phyloP scores from a whole-genome alignment of 1,139 yeast species.

The Blastobotrys malaysiensis region DNA sequence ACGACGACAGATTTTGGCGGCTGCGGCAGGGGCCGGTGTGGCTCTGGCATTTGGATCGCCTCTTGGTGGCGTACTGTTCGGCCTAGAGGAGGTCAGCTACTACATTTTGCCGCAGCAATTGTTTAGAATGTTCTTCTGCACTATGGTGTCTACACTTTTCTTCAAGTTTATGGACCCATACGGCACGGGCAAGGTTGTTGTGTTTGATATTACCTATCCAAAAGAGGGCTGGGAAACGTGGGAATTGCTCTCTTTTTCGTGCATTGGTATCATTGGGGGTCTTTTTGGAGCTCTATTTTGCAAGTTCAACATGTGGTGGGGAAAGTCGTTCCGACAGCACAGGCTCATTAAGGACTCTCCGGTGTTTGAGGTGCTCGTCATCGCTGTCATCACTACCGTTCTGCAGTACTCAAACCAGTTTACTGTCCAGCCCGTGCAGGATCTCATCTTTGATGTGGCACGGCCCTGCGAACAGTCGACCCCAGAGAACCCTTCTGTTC shows the following conservation, averaged over 20 bases:
- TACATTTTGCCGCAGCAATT: slow-evolving; percentile 54
- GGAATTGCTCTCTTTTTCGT: slow-evolving; percentile 46
- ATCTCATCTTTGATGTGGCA: slow-evolving; percentile 48
- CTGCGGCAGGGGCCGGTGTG: slow-evolving; percentile 62
- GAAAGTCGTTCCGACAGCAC: slow-evolving; percentile 38
- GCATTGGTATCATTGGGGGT: slow-evolving; percentile 55
- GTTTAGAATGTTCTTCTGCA: slow-evolving; percentile 57
- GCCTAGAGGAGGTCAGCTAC: slow-evolving; percentile 60
- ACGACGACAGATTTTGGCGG: slow-evolving; percentile 54
- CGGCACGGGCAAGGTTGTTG: slow-evolving; percentile 57
- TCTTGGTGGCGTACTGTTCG: slow-evolving; percentile 61
- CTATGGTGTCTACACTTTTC: slow-evolving; percentile 52
- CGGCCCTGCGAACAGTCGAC: slow-evolving; percentile 41
- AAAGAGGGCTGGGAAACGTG: slow-evolving; percentile 48
- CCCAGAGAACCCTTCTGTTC: slow-evolving; percentile 19
- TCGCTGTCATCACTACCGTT: slow-evolving; percentile 47
- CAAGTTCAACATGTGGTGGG: slow-evolving; percentile 47
- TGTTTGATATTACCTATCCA: slow-evolving; percentile 50
- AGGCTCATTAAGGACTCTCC: slow-evolving; percentile 40
- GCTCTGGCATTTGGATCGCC: slow-evolving; percentile 70
- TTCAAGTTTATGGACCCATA: slow-evolving; percentile 55
- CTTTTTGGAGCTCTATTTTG: slow-evolving; percentile 52
- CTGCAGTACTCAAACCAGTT: slow-evolving; percentile 50
- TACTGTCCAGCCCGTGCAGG: slow-evolving; percentile 51
- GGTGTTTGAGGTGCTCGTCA: slow-evolving; percentile 43